Conservation (phyloP, 345 rosid species). For the Eucalyptus regnans region DNA sequence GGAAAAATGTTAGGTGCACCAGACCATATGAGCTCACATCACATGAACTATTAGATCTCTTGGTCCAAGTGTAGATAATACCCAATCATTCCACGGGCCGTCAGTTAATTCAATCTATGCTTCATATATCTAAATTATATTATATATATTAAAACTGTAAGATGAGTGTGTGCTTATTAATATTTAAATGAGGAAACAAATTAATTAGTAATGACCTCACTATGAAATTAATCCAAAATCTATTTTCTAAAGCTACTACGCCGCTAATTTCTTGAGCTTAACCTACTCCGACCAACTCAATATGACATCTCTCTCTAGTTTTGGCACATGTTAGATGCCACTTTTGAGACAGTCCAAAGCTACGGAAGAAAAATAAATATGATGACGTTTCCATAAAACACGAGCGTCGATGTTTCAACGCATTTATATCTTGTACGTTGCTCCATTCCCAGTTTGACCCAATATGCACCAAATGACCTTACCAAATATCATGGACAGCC, state of each 20-base stretch:
- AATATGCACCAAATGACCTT: background rate
- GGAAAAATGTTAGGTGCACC: background rate
- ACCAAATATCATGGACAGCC: background rate
- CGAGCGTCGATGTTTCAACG: background rate
- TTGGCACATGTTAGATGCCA: background rate
- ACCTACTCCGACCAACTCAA: background rate
- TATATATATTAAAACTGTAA: background rate
- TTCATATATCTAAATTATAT: no score
- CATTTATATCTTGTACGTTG: background rate
- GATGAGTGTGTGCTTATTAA: background rate
- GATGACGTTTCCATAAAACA: background rate
- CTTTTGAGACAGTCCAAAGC: background rate
- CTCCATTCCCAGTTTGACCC: background rate
- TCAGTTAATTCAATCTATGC: background rate
- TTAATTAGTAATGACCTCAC: background rate
- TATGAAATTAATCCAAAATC: background rate
- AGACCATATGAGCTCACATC: background rate
- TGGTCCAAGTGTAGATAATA: background rate
- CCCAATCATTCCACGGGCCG: fast-evolving
- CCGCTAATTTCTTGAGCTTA: background rate
- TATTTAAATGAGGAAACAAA: background rate
- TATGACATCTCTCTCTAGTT: background rate
- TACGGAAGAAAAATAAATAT: background rate
- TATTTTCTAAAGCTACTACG: background rate
- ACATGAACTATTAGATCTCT: background rate